Evolutionary conservation across 495 filamentous ascomycete genomes (phyloP).

Genomic region (Aspergillus leporis): DNA sequence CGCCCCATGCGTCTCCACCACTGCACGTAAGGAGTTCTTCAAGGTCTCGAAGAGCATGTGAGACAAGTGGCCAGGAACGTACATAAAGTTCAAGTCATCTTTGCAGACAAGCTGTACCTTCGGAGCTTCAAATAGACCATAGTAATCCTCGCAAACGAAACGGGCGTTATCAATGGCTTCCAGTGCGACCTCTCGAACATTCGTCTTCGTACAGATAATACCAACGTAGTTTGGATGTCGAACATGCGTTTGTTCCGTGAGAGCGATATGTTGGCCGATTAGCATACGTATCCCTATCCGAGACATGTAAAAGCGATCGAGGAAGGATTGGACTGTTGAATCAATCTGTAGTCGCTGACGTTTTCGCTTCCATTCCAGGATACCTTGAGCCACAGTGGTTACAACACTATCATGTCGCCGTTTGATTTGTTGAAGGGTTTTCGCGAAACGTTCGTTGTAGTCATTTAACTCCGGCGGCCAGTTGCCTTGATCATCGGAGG

Average conservation of each 20-base stretch:
- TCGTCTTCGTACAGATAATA: slow-evolving; percentile 98
- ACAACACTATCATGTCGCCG: slow-evolving; percentile 95
- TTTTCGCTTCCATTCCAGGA: slow-evolving; percentile 95
- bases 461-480: slow-evolving; percentile 95
- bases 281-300: slow-evolving; percentile 99
- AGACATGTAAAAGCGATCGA: slow-evolving; percentile 99
- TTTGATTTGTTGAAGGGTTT: slow-evolving; percentile 88
- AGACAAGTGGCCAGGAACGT: slow-evolving; percentile 93
- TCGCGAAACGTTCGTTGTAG: slow-evolving; percentile 88
- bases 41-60: slow-evolving; percentile 99
- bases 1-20: slow-evolving; percentile 92
- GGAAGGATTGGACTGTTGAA: slow-evolving; percentile 90
- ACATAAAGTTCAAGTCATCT: slow-evolving; percentile 95
- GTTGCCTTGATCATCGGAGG: slow-evolving; percentile 81
- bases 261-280: slow-evolving; percentile 95
- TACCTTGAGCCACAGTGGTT: slow-evolving; percentile 91
- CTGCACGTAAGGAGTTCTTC: slow-evolving; percentile 95
- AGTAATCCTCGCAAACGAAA: slow-evolving; percentile 98
- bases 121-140: slow-evolving; percentile 94
- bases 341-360: slow-evolving; percentile 98
- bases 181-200: slow-evolving; percentile 90
- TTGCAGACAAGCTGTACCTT: slow-evolving; percentile 96
- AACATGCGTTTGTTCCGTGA: slow-evolving; percentile 87
- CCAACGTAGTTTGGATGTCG: slow-evolving; percentile 92
- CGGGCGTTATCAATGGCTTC: slow-evolving; percentile 98